Base-by-base conservation (phyloP, 352 stramenopile species). In the Phytophthora cryptogea region DNA sequence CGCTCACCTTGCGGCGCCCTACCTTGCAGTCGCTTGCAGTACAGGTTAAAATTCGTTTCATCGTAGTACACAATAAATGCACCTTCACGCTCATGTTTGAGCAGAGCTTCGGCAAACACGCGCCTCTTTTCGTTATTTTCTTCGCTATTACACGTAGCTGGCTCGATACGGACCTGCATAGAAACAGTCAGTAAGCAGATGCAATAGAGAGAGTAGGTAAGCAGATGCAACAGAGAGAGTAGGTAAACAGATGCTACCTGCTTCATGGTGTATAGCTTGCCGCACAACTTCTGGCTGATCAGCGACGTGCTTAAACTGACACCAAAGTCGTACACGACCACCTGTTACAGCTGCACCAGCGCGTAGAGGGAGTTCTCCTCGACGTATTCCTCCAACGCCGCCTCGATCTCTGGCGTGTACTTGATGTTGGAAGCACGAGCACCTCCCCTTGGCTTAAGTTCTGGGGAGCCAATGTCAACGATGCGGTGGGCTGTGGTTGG, bases 241-340 rank as follows among this genome's bases (percentile, higher is more conserved):
- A 43, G n/a, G 37, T 10, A 11, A 43, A 9, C 2, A 9, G 26
- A 43, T 20, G 3, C 13, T 40, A 40, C 44, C 30, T 40, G 44
- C 44, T 39, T 51, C 44, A 51, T 1, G 0, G 44, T 51, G 14
- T 30, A 51, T 6, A 51, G 30, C 27, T 51, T 51, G 30, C 33
- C 44, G 8, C 28, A 30, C 14, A 51, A 16, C n/a, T 51, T 51
- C 27, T 51, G 16, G n/a, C 44, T 39, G 30, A 39, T 51, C 16
- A 40, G 14, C 5, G 23, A 36, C 27, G 42, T 48, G 42, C 42
- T 48, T 7, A 48, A 8, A 26, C 5, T 14, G 13, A 48, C 42
- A 3, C 26, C 26, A 14, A 48, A 35, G 23, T 36, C 42, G 7
- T 3, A 41, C 3, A 5, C 3, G 11, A 41, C 35, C 11, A 41